Conservation (phyloP, 306 rosid species). For the Lupinus albus region DNA sequence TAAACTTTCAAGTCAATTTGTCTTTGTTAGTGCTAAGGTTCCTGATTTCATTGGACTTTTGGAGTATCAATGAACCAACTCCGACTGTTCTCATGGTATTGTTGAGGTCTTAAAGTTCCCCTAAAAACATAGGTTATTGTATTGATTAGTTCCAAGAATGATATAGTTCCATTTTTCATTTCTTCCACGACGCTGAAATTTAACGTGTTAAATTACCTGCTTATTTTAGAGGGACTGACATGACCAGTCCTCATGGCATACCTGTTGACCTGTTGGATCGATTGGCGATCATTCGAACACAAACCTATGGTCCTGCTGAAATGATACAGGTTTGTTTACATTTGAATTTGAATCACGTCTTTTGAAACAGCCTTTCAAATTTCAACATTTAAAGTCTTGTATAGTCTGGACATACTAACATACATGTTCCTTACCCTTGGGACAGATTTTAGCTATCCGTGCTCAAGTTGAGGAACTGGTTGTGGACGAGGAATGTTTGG, state of each 20-base stretch:
- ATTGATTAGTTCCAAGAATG: no score
- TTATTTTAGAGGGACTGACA: conserved; percentile 77
- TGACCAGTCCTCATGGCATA: conserved; percentile 97
- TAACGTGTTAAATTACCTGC: not conserved
- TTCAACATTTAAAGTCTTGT: not conserved
- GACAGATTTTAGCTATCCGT: conserved; percentile 82
- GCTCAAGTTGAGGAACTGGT: conserved; percentile 90
- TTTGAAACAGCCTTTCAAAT: not conserved
- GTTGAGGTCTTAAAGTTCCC: no score
- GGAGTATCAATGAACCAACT: no score
- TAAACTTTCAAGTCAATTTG: no score
- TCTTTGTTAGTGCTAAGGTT: no score
- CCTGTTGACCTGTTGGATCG: conserved; percentile 94
- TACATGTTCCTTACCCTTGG: conserved; percentile 3
- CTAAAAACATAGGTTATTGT: no score
- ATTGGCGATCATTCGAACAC: conserved; percentile 82
- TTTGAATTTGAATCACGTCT: not conserved
- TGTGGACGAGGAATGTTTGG: conserved; percentile 89
- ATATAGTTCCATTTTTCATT: no score
- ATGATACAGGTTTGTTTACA: conserved; percentile 73
- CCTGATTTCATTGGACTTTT: no score
- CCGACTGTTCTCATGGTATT: no score
- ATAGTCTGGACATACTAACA: not conserved
- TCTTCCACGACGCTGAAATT: no score
- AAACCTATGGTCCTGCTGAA: conserved; percentile 83